Evolutionary conservation across 805 yeast species (phyloP), one percentile per base, ranked within the genome.

Genomic region (Kodamaea neixiangensis): DNA sequence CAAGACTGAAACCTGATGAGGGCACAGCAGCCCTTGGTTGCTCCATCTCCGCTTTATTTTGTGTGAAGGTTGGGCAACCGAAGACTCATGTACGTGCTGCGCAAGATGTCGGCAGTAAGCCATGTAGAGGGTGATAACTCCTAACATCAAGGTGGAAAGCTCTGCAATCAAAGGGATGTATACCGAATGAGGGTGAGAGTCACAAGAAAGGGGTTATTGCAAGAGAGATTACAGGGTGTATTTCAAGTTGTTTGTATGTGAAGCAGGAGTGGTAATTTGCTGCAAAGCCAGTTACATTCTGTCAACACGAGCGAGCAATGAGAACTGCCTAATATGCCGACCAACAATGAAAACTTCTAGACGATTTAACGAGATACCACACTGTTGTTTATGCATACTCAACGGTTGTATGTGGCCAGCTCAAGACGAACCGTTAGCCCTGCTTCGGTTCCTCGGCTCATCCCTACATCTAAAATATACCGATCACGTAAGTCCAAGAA

Each of bases 401-500:
- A n/a, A n/a, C n/a, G n/a, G n/a, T n/a, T n/a, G n/a, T n/a, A n/a
- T n/a, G n/a, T n/a, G n/a, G n/a, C n/a, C n/a, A n/a, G n/a, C n/a
- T n/a, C n/a, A n/a, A n/a, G n/a, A n/a, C n/a, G n/a, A n/a, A n/a
- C n/a, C n/a, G n/a, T n/a, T n/a, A n/a, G n/a, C n/a, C n/a, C 31
- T 22, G 10, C 10, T 25, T 25, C 11, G 7, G 3, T 25, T 5
- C 31, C 11, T 25, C 11, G 31, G 10, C n/a, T n/a, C n/a, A n/a
- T n/a, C n/a, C n/a, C n/a, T 22, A 22, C 29, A 22, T 6, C 10
- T 25, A 25, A 13, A 31, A 34, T 71, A 68, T 72, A 37, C 58
- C 76, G 74, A 68, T 58, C 61, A 69, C 73, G 72, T 70, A 70
- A 71, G 51, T 44, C 48, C 51, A 38, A 47, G 49, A 50, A 46